Evolutionary conservation across 2,329 filamentous ascomycete species (phyloP).

Genomic region (Ceratocystis destructans): DNA sequence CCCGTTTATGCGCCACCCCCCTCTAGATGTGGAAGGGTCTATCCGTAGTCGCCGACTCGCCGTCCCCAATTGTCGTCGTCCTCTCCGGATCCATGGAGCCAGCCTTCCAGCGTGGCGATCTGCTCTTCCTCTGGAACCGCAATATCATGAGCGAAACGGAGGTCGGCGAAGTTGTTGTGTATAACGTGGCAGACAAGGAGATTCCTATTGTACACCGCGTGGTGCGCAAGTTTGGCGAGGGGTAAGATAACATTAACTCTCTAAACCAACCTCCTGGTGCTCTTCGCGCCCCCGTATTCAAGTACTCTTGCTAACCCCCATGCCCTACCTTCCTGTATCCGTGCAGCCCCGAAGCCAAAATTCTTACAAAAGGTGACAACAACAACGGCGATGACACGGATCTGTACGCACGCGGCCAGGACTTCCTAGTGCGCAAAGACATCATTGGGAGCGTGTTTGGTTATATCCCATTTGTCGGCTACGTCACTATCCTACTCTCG

Average conservation of each 20-base stretch:
- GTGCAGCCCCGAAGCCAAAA: slow-evolving; percentile 43
- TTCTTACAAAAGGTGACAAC: slow-evolving; percentile 96
- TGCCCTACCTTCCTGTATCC: slow-evolving; percentile 16
- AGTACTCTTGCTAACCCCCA: not conserved
- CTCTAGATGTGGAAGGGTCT: slow-evolving; percentile 71
- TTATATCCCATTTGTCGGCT: slow-evolving; percentile 89
- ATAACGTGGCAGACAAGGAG: slow-evolving; percentile 81
- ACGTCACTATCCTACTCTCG: slow-evolving; percentile 88
- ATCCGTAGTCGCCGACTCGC: slow-evolving; percentile 60
- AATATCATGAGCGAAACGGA: slow-evolving; percentile 42
- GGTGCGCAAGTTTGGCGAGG: slow-evolving; percentile 56
- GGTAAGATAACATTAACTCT: slow-evolving; percentile 30
- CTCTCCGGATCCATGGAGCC: slow-evolving; percentile 75
- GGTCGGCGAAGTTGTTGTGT: slow-evolving; percentile 47
- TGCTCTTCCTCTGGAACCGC: slow-evolving; percentile 66
- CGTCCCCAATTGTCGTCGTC: slow-evolving; percentile 70
- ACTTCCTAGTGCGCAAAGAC: slow-evolving; percentile 73
- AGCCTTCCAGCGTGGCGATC: slow-evolving; percentile 64
- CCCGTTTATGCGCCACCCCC: not conserved
- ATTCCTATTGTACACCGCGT: slow-evolving; percentile 96
- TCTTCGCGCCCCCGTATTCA: not conserved
- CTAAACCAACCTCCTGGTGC: no score
- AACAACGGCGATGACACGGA: slow-evolving; percentile 89
- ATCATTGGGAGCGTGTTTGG: slow-evolving; percentile 86
- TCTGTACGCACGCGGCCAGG: slow-evolving; percentile 67